These are phyloP conservation scores for Claviceps sorghi DNA, from an alignment of 2,329 filamentous ascomycete genomes.

Conservation along the genomic window DNA sequence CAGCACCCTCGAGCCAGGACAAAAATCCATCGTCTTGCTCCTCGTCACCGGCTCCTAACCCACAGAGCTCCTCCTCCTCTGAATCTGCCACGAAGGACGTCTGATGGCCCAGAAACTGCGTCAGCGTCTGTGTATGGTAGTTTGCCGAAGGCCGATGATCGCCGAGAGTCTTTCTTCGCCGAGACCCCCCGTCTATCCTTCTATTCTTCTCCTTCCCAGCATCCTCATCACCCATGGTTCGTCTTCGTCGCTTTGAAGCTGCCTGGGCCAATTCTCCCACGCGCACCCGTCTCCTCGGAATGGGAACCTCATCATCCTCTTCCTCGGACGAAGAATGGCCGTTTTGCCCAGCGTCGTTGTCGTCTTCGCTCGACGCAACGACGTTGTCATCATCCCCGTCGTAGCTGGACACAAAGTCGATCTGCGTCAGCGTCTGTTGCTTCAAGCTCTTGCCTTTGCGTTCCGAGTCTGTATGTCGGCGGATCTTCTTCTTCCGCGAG, in stretches of 20 bases:
- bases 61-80: constrained; percentile 13
- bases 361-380: constrained; percentile 14
- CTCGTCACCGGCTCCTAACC: constrained; percentile 8
- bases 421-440: constrained; percentile 30
- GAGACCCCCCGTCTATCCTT: constrained; percentile 6
- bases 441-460: constrained; percentile 14
- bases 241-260: background rate
- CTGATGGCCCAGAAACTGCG: constrained; percentile 21
- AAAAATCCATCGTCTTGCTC: constrained; percentile 16
- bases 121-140: constrained; percentile 28
- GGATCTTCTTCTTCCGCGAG: constrained; percentile 18
- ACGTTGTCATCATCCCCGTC: constrained; percentile 15
- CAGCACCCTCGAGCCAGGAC: constrained; percentile 17
- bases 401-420: constrained; percentile 24
- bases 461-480: constrained; percentile 20
- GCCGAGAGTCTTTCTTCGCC: constrained; percentile 19
- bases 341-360: constrained; percentile 4
- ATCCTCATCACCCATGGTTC: constrained; percentile 2
- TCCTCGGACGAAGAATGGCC: background rate
- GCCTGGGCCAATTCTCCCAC: background rate
- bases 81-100: constrained; percentile 21
- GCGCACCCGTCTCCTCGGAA: constrained; percentile 13
- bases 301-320: constrained; percentile 11
- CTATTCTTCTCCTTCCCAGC: background rate
- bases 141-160: constrained; percentile 16